Percentiles rank a stretch among this genome's conserved stretches.
phyloP scores from a whole-genome alignment of 225 moss, liverwort and hornwort genomes.

The Climacium dendroides region DNA sequence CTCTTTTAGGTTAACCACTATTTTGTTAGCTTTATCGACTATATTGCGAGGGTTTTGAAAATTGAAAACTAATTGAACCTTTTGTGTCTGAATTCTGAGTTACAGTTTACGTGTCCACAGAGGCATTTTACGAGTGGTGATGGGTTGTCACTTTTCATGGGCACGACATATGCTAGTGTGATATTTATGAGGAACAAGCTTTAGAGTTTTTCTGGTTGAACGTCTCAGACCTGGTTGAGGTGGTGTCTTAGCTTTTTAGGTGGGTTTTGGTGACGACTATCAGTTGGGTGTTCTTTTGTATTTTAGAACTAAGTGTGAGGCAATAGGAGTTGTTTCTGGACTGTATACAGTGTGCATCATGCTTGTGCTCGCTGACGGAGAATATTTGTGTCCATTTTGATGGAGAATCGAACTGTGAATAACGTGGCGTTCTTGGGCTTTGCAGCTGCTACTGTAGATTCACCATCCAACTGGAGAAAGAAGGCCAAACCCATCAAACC shows the following conservation, averaged over 20 bases:
- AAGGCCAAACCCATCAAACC: neutral
- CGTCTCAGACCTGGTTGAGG: neutral
- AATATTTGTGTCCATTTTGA: neutral
- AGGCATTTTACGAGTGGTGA: neutral
- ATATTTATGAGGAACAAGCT: neutral
- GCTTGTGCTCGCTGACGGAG: neutral
- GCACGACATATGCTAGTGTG: neutral
- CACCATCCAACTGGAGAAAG: neutral
- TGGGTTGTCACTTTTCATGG: neutral
- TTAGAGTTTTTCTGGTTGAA: neutral
- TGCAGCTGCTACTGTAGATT: neutral
- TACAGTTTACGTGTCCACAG: neutral
- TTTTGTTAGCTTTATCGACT: neutral
- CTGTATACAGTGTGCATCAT: neutral
- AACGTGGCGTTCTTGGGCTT: neutral
- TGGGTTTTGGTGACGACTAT: neutral
- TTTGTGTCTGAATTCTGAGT: neutral
- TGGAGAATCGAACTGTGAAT: neutral
- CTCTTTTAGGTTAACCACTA: neutral
- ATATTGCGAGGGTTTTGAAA: neutral
- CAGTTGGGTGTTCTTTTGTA: neutral
- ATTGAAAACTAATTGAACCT: neutral
- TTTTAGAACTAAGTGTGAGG: neutral
- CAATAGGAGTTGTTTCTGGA: neutral
- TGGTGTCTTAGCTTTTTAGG: neutral